These are phyloP conservation scores for Cercospora sp. DNA, from an alignment of 2,329 filamentous ascomycete species.

Conservation along the genomic window DNA sequence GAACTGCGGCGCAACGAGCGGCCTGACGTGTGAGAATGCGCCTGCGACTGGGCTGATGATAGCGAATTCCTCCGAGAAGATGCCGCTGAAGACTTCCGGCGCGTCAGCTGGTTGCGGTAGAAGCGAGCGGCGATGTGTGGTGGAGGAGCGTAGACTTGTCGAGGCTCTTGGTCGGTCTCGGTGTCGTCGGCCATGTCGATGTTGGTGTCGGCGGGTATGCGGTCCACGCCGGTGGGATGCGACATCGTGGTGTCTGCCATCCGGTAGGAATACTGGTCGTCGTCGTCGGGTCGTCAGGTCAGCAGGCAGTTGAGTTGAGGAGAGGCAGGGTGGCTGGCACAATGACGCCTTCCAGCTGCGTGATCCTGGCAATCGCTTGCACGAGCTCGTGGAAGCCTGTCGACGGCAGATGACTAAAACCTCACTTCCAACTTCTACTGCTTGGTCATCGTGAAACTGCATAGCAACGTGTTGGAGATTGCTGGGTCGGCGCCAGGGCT, in stretches of 20 bases:
- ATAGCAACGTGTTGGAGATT: neutral
- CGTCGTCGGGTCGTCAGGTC: slow-evolving; percentile 1
- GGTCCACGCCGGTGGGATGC: slow-evolving; percentile 5
- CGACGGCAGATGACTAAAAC: slow-evolving; percentile 10
- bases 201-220: slow-evolving; percentile 3
- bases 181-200: slow-evolving; percentile 19
- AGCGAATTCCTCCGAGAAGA: slow-evolving; percentile 79
- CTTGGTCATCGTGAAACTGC: neutral
- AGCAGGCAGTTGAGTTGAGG: neutral
- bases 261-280: neutral
- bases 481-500: neutral
- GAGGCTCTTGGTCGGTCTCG: slow-evolving; percentile 22
- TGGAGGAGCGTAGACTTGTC: slow-evolving; percentile 62
- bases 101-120: slow-evolving; percentile 61
- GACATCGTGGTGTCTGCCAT: slow-evolving; percentile 17
- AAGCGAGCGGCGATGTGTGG: slow-evolving; percentile 77
- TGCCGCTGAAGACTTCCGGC: slow-evolving; percentile 71
- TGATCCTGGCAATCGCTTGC: slow-evolving; percentile 12
- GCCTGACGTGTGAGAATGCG: slow-evolving; percentile 63
- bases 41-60: slow-evolving; percentile 69
- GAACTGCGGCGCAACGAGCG: slow-evolving; percentile 50
- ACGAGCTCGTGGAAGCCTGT: slow-evolving; percentile 14
- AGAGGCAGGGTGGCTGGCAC: neutral
- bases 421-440: neutral
- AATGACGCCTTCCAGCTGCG: slow-evolving; percentile 7